A percentile compares a stretch with the other conserved stretches of the same genome.
These are phyloP conservation scores for Dichotomocladium elegans DNA, from an alignment of 371 early-diverging fungal genomes.

Conservation along the genomic window DNA sequence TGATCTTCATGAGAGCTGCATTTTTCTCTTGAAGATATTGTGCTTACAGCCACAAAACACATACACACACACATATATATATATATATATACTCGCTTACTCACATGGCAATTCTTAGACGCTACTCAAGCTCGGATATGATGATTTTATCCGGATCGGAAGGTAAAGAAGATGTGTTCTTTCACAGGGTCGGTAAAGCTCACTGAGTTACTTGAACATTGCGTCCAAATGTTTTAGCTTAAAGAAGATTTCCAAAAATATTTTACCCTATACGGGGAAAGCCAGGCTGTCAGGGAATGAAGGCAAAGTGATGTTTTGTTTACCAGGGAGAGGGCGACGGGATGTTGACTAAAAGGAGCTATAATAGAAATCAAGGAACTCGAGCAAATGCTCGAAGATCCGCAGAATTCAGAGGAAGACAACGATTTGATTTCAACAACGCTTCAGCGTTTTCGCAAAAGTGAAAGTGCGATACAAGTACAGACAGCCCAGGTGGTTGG, in stretches of 20 bases:
- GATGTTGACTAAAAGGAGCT: no score
- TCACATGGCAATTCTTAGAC: no score
- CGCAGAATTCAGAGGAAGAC: constrained; percentile 49
- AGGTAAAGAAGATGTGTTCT: constrained; percentile 39
- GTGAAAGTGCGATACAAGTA: constrained; percentile 49
- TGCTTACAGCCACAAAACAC: no score
- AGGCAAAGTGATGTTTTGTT: constrained; percentile 29
- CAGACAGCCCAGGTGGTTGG: constrained; percentile 60
- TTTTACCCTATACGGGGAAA: constrained; percentile 68
- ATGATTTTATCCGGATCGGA: constrained; percentile 81
- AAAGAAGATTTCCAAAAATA: constrained; percentile 70
- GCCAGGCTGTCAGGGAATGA: constrained; percentile 47
- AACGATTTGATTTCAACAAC: constrained; percentile 57
- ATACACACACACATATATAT: no score
- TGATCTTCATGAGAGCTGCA: no score
- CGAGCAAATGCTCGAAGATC: constrained; percentile 65
- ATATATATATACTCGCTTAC: no score
- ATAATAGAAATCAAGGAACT: constrained; percentile 64
- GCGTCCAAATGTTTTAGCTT: constrained; percentile 29
- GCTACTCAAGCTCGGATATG: constrained; percentile 68
- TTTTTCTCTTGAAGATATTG: no score
- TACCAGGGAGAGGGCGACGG: no score
- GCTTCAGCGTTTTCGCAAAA: constrained; percentile 57
- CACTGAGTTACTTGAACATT: neutral
- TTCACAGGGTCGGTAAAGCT: neutral